Conservation (phyloP, 1,284 basidiomycete species). For the Cutaneotrichosporon sp. region DNA sequence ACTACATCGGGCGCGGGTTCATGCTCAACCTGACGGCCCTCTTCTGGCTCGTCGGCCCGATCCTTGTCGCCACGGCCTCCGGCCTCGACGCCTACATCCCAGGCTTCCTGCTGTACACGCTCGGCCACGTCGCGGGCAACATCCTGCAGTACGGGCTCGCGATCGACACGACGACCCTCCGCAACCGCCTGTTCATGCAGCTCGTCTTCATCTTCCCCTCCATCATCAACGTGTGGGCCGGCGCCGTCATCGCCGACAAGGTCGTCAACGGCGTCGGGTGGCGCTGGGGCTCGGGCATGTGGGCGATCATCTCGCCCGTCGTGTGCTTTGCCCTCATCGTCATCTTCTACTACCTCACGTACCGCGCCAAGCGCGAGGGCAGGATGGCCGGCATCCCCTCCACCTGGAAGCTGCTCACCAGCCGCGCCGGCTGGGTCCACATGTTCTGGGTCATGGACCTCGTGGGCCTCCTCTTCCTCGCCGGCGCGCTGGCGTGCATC, state of each 20-base stretch:
- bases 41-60: slow-evolving; percentile 52
- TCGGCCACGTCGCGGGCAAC: slow-evolving; percentile 26
- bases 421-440: slow-evolving; percentile 26
- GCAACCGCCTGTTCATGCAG: slow-evolving; percentile 55
- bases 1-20: slow-evolving; percentile 53
- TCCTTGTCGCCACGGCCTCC: slow-evolving; percentile 47
- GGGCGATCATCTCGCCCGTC: slow-evolving; percentile 54
- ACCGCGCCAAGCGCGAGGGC: slow-evolving; percentile 37
- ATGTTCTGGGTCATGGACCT: slow-evolving; percentile 56
- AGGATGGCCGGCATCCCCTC: slow-evolving; percentile 40
- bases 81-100: slow-evolving; percentile 47
- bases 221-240: slow-evolving; percentile 33
- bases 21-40: slow-evolving; percentile 49
- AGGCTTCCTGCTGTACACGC: slow-evolving; percentile 46
- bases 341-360: slow-evolving; percentile 40
- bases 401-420: slow-evolving; percentile 28
- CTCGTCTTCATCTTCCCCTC: slow-evolving; percentile 37
- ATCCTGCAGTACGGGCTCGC: slow-evolving; percentile 53
- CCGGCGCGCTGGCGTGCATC: slow-evolving; percentile 49
- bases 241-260: slow-evolving; percentile 15
- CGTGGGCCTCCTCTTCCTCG: slow-evolving; percentile 50
- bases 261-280: slow-evolving; percentile 40
- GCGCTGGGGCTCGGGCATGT: slow-evolving; percentile 56
- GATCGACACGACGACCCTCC: slow-evolving; percentile 53
- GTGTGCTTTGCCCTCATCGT: slow-evolving; percentile 43